Evolutionary conservation across 148 eudicot genomes (phyloP), one percentile per base, ranked within the genome.

Genomic region (Pharnaceum exiguum): DNA sequence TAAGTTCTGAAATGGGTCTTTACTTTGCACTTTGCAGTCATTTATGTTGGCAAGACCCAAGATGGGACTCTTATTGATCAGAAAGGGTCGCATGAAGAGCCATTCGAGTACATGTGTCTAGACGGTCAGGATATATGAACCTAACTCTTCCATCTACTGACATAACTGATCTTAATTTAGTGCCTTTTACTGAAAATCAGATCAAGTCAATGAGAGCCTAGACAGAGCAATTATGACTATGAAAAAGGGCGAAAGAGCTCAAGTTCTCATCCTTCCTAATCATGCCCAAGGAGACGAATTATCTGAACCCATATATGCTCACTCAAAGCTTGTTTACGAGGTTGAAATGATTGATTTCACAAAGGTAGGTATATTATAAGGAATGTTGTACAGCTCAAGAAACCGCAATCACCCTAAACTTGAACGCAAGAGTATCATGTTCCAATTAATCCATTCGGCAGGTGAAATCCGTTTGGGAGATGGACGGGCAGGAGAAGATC

Each of bases 391-490:
- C 24, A n/a, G 22, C 9, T 51, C 13, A 28, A 26, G 27, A 13
- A 3, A 29, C 15, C 39, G 38, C 13, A 25, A n/a, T 13, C 18
- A 5, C 18, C 19, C 0, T 45, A 4, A 19, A 19, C 11, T 46
- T 60, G 54, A 19, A 44, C 17, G n/a, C n/a, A n/a, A n/a, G n/a
- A n/a, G n/a, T n/a, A n/a, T n/a, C n/a, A n/a, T n/a, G n/a, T n/a
- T n/a, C n/a, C n/a, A n/a, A n/a, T n/a, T n/a, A n/a, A n/a, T n/a
- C n/a, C n/a, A n/a, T n/a, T n/a, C n/a, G n/a, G n/a, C n/a, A 82
- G 87, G 87, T 75, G 42, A 78, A 70, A 62, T 78, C 78, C 51
- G 75, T 77, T 60, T 83, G 85, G 85, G 71, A 83, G 60, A 79
- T 80, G 89, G 76, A 70, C 32, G 65, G 68, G 3, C 62, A 60